These are phyloP conservation scores for Teratosphaeriaceae sp. DNA, from an alignment of 2,329 filamentous ascomycete species.

Conservation along the genomic window DNA sequence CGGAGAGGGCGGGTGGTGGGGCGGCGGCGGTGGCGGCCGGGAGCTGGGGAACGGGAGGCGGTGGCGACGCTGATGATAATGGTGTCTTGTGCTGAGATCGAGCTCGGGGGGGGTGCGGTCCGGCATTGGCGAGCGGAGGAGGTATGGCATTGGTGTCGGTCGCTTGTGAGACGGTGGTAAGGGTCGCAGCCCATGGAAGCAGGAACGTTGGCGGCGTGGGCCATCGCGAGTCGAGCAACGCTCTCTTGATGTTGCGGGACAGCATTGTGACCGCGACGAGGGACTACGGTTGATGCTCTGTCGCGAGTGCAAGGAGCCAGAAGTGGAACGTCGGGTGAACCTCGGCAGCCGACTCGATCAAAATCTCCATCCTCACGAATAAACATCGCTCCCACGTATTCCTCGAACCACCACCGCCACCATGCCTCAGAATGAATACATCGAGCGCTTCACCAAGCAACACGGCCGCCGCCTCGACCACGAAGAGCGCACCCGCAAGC, in stretches of 20 bases:
- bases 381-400: too few species aligned
- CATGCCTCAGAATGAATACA: conserved; percentile 74
- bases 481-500: conserved; percentile 85
- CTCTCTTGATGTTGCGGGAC: conserved; percentile 53
- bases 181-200: conserved; percentile 44
- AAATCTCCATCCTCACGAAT: conserved; percentile 4
- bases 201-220: conserved; percentile 47
- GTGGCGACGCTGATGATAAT: conserved; percentile 12
- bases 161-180: conserved; percentile 31
- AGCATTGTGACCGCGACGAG: conserved; percentile 12
- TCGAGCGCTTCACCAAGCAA: conserved; percentile 66
- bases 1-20: conserved; percentile 40
- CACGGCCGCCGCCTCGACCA: conserved; percentile 59
- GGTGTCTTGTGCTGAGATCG: background rate
- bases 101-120: conserved; percentile 2
- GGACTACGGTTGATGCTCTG: background rate
- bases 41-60: conserved; percentile 11
- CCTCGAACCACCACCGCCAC: conserved; percentile 16
- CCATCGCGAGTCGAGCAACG: conserved; percentile 54
- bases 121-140: conserved; percentile 38
- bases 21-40: conserved; percentile 27
- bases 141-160: conserved; percentile 30
- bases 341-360: background rate
- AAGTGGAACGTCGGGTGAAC: background rate
- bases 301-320: background rate